phyloP scores from a whole-genome alignment of 345 rosid species.

The Hypericum androsaemum region DNA sequence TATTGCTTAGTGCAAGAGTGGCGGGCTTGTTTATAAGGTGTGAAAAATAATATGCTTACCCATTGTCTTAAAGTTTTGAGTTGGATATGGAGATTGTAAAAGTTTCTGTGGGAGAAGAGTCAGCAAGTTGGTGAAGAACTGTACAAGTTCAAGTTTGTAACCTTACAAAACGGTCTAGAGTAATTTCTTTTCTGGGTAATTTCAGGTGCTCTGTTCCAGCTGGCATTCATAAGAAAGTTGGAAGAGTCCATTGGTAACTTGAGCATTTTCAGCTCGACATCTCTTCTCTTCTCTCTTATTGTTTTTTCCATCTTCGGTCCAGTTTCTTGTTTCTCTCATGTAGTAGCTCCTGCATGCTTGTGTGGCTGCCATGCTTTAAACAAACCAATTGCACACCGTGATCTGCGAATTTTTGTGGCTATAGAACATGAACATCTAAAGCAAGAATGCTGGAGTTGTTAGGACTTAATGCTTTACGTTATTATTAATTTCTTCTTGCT shows the following conservation, averaged over 20 bases:
- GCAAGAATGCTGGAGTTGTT: no score
- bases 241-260: constrained; percentile 63
- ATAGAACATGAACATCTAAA: no score
- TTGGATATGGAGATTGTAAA: no score
- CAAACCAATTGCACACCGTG: background rate
- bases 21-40: no score
- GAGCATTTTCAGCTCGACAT: no score
- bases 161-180: background rate
- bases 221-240: constrained; percentile 60
- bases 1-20: no score
- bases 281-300: background rate
- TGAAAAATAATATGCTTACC: no score
- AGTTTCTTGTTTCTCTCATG: background rate
- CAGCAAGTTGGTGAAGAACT: background rate
- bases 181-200: constrained; percentile 6
- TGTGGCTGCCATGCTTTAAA: background rate
- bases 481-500: no score
- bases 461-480: no score
- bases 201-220: constrained; percentile 76
- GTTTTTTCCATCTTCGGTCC: background rate
- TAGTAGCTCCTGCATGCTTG: background rate
- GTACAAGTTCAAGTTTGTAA: background rate
- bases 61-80: no score
- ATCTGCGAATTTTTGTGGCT: no score
- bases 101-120: no score